A percentile compares a stretch with the other conserved stretches of the same genome.
Evolutionary conservation across 768 basidiomycete species (phyloP).

Genomic region (Trametes elegans): DNA sequence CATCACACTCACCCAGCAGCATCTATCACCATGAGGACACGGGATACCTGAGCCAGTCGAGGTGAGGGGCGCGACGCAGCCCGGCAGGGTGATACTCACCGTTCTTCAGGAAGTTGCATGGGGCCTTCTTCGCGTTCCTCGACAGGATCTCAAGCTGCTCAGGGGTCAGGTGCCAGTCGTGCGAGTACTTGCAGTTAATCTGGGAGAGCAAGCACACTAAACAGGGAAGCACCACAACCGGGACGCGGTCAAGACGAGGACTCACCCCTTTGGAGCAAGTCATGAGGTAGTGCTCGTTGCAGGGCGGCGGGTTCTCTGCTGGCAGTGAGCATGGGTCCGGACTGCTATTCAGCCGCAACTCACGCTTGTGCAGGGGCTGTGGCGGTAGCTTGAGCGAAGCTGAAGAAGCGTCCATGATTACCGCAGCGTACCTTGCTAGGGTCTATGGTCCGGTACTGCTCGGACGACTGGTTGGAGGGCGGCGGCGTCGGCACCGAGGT

Average conservation of each 20-base stretch:
- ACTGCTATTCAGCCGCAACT: constrained; percentile 25
- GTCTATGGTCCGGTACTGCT: constrained; percentile 45
- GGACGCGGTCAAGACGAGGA: not conserved
- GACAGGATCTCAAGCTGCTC: constrained; percentile 73
- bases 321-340: not conserved
- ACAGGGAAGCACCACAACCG: not conserved
- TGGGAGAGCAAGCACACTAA: constrained; percentile 8
- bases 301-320: constrained; percentile 77
- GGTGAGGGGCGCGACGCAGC: too few relatives aligned
- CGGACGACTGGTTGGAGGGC: constrained; percentile 22
- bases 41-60: constrained; percentile 58
- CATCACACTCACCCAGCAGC: constrained; percentile 73
- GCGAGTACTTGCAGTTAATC: constrained; percentile 75
- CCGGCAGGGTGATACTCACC: constrained; percentile 44
- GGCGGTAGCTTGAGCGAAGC: not conserved
- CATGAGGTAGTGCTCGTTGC: constrained; percentile 85
- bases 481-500: constrained; percentile 36
- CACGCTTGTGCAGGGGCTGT: constrained; percentile 79
- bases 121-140: constrained; percentile 79
- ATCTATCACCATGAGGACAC: constrained; percentile 73
- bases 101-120: constrained; percentile 82
- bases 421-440: constrained; percentile 52
- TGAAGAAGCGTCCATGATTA: not conserved
- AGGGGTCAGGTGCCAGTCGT: constrained; percentile 69
- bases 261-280: constrained; percentile 69